Base-by-base conservation (phyloP, 1,139 yeast genomes). In the Lodderomyces parapsilosis region DNA sequence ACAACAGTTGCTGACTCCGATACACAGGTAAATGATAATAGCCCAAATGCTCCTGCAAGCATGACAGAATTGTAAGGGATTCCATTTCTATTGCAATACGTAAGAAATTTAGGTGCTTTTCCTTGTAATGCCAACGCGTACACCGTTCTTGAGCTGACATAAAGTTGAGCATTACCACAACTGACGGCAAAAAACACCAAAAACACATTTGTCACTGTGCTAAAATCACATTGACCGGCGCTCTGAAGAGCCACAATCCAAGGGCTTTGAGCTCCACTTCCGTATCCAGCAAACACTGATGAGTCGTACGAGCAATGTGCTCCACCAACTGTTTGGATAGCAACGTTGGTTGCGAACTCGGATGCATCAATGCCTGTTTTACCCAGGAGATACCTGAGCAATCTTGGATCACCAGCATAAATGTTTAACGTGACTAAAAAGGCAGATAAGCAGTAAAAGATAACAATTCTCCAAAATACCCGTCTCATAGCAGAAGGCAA, bases 181-280 rank as follows among this genome's bases (percentile, higher is more conserved):
- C 87, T 78, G 9, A 88, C 71, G 0, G 94, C 94, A 63, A 85
- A 84, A 47, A 83, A 78, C 4, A 87, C 81, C 52, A 86, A 74
- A 44, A 86, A 75, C 0, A 80, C 88, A 59, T 86, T 83, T 41
- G 81, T 71, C 2, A 75, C 85, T 1, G 83, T 63, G 9, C 89
- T 80, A 48, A 81, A 72, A 1, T 73, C 58, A 56, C 95, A 86
- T 22, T 78, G 60, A 1, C 87, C 86, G 0, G 83, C 83, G 45
- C 81, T 74, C 57, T 84, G 90, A 27, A 87, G 62, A 0, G 96
- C 94, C 32, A 87, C 81, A 17, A 86, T 77, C 90, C 93, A 87
- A 0, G 96, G 91, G 47, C 84, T 78, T 58, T 81, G 86, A 44
- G 79, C 78, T 6, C 86, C 87, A 55, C 76, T 80, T 4, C 78